Evolutionary conservation across 495 filamentous ascomycete species (phyloP), one percentile per base, ranked within the genome.

Genomic region (Trichoderma erinaceum): DNA sequence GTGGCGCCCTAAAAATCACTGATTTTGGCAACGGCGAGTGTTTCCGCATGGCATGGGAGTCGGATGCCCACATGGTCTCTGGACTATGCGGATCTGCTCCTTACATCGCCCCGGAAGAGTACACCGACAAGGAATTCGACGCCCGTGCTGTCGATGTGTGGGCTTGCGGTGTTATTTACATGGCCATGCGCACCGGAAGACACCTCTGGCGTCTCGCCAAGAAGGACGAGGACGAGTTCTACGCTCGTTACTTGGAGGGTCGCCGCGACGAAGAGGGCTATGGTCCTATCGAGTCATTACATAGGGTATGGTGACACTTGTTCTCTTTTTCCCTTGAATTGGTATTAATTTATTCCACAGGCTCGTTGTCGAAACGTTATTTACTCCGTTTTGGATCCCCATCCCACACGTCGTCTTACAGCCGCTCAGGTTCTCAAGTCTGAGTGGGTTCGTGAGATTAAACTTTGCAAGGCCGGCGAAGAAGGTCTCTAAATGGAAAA

Each of bases 31-130:
- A 99, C 73, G 95, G 96, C 71, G 95, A 99, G 75, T 99, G 95
- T 78, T 99, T 99, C 85, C 90, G 96, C 52, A 98, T 98, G 95
- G 96, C 95, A 4, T 99, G 95, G 95, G 95, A 99, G 78, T 91
- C 92, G 65, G 92, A 97, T 78, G 88, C 96, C 21, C 95, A 98
- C 77, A 97, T 98, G 96, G 96, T 96, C 3, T 92, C 91, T 25
- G 96, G 96, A 29, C 87, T 98, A 3, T 99, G 95, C 78, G 95
- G 95, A 27, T 96, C 92, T 0, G 95, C 93, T 29, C 95, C 95
- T 5, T 99, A 99, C 74, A 99, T 99, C 70, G 92, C 96, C 12
- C 95, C 95, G 0, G 95, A 99, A 74, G 96, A 99, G 76, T 99
- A 99, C 73, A 84, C 86, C 16, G 93, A 97, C 72, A 89, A 86